Conservation (phyloP, 306 rosid genomes). For the Psophocarpus tetragonolobus region DNA sequence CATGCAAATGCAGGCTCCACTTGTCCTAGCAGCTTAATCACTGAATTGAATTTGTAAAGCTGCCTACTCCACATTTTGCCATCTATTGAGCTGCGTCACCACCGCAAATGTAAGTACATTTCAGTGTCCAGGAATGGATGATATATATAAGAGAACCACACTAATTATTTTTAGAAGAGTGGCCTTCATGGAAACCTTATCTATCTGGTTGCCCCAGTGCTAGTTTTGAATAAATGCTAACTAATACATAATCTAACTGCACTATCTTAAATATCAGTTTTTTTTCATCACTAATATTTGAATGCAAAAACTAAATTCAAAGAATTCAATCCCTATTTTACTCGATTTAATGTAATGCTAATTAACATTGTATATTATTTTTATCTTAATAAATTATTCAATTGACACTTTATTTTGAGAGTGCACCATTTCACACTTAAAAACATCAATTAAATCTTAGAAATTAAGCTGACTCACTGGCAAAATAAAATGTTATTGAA, state of each 20-base stretch:
- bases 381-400: no score
- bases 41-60: not conserved
- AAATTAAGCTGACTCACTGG: not conserved
- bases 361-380: no score
- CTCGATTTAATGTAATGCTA: no score
- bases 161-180: not conserved
- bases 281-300: no score
- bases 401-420: not conserved
- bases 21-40: not conserved
- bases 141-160: not conserved
- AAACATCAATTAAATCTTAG: not conserved
- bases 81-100: not conserved
- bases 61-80: not conserved
- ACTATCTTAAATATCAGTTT: no score
- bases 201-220: not conserved
- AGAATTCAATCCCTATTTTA: no score
- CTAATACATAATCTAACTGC: not conserved
- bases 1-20: not conserved
- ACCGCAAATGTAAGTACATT: not conserved
- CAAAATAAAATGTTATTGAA: not conserved
- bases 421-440: not conserved
- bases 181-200: not conserved
- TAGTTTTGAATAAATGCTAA: not conserved
- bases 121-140: conserved; percentile 12
- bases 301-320: no score